phyloP scores from a whole-genome alignment of 2,329 filamentous ascomycete genomes.

The Dichotomopilus funicola region DNA sequence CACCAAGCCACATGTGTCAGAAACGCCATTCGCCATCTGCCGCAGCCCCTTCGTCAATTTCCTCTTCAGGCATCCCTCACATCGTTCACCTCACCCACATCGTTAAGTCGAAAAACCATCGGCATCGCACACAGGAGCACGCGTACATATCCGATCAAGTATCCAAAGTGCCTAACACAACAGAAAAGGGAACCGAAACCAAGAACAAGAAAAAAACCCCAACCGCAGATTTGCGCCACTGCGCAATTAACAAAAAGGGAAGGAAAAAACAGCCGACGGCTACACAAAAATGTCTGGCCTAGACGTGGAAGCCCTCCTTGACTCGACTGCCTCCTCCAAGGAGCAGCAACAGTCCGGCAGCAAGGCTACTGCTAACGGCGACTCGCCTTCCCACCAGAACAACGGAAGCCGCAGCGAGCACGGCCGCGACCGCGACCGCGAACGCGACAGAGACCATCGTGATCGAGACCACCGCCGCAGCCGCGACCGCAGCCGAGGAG shows the following conservation, averaged over 20 bases:
- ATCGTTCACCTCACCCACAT: background rate
- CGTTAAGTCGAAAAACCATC: background rate
- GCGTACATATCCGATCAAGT: background rate
- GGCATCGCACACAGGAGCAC: background rate
- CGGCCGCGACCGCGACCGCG: slow-evolving; percentile 40
- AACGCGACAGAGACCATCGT: slow-evolving; percentile 41
- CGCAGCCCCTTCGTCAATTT: background rate
- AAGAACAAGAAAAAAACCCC: background rate
- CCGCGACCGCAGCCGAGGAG: slow-evolving; percentile 47
- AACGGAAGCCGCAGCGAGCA: slow-evolving; percentile 36
- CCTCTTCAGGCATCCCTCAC: background rate
- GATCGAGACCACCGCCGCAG: slow-evolving; percentile 36
- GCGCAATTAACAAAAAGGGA: background rate
- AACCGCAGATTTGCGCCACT: background rate
- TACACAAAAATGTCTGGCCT: slow-evolving; percentile 52
- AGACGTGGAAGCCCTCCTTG: slow-evolving; percentile 86
- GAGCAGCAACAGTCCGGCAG: slow-evolving; percentile 39
- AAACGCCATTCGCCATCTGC: background rate
- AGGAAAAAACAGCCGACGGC: too few relatives aligned
- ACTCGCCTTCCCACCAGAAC: slow-evolving; percentile 40
- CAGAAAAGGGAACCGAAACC: background rate
- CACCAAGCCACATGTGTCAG: background rate
- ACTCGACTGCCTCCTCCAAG: slow-evolving; percentile 65
- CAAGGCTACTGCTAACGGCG: slow-evolving; percentile 45
- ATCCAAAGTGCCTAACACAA: background rate